Conservation (phyloP, 768 basidiomycete species). For the Tremella fuciformis region DNA sequence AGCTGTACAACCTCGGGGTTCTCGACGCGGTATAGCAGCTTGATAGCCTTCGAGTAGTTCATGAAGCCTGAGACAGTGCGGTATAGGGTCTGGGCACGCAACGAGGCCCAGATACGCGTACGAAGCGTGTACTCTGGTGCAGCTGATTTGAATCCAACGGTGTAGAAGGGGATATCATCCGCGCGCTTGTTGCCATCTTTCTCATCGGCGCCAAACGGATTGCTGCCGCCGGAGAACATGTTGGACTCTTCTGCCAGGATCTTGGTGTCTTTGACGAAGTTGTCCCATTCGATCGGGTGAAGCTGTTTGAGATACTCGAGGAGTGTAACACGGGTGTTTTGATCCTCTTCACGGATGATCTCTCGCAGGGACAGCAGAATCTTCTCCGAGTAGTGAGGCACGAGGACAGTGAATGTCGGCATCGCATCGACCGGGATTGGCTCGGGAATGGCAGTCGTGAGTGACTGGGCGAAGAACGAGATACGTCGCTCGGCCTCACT, state of each 20-base stretch:
- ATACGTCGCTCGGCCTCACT: slow-evolving; percentile 96
- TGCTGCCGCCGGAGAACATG: slow-evolving; percentile 65
- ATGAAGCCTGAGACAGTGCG: slow-evolving; percentile 99
- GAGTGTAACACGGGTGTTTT: slow-evolving; percentile 92
- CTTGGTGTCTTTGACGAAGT: slow-evolving; percentile 99
- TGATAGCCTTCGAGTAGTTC: slow-evolving; percentile 99
- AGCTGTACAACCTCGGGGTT: slow-evolving; percentile 98
- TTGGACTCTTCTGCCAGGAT: slow-evolving; percentile 94
- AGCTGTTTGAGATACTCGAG: slow-evolving; percentile 98
- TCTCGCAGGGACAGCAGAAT: slow-evolving; percentile 93
- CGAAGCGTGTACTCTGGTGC: slow-evolving; percentile 97
- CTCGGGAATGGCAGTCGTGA: slow-evolving; percentile 91
- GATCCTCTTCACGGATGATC: slow-evolving; percentile 97
- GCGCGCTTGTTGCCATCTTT: slow-evolving; percentile 68
- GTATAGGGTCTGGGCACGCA: slow-evolving; percentile 97
- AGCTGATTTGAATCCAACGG: slow-evolving; percentile 97
- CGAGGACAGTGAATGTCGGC: slow-evolving; percentile 98
- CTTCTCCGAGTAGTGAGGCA: slow-evolving; percentile 99
- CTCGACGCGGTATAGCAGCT: slow-evolving; percentile 97
- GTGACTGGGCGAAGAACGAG: slow-evolving; percentile 96
- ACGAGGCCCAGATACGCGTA: slow-evolving; percentile 97
- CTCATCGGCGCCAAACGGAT: slow-evolving; percentile 69
- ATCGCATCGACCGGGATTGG: slow-evolving; percentile 97
- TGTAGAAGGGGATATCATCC: slow-evolving; percentile 95
- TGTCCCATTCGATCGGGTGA: slow-evolving; percentile 98